These are phyloP conservation scores for Saururus chinensis DNA, from an alignment of 164 flowering plant species.

Conservation along the genomic window DNA sequence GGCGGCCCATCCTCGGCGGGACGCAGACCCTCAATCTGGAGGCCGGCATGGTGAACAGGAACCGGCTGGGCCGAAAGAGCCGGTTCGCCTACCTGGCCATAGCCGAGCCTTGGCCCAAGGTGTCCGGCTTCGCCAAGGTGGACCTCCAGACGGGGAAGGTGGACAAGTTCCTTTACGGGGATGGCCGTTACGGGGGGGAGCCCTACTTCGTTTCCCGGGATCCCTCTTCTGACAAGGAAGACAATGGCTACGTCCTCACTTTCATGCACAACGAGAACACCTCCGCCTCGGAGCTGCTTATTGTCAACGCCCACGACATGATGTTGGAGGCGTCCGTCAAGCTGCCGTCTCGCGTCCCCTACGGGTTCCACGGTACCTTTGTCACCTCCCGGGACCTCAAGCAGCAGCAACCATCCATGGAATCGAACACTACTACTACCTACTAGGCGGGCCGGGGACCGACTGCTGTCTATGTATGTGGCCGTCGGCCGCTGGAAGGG, in stretches of 20 bases:
- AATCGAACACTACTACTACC: neutral
- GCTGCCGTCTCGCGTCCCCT: constrained; percentile 39
- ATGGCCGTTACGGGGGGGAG: constrained; percentile 60
- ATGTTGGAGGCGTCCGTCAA: constrained; percentile 17
- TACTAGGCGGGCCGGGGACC: neutral
- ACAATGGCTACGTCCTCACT: constrained; percentile 64
- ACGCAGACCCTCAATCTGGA: constrained; percentile 56
- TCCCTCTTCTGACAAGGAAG: constrained; percentile 35
- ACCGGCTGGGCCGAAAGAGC: constrained; percentile 58
- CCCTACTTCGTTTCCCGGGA: constrained; percentile 58
- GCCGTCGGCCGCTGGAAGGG: neutral
- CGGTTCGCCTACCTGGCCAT: constrained; percentile 67
- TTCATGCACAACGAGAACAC: constrained; percentile 68
- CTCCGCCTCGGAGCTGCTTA: constrained; percentile 20
- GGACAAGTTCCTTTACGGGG: constrained; percentile 49
- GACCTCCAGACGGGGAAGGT: constrained; percentile 62
- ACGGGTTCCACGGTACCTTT: constrained; percentile 50
- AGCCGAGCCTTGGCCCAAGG: constrained; percentile 95
- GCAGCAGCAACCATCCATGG: constrained; percentile 21
- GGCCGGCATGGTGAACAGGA: constrained; percentile 89
- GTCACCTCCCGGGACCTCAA: constrained; percentile 40
- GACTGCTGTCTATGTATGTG: no score
- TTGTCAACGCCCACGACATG: constrained; percentile 21
- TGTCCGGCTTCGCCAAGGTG: constrained; percentile 81
- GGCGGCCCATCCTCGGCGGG: constrained; percentile 29